These are phyloP conservation scores for Hymenoscyphus fructigenus DNA, from an alignment of 2,329 filamentous ascomycete species.

Conservation along the genomic window DNA sequence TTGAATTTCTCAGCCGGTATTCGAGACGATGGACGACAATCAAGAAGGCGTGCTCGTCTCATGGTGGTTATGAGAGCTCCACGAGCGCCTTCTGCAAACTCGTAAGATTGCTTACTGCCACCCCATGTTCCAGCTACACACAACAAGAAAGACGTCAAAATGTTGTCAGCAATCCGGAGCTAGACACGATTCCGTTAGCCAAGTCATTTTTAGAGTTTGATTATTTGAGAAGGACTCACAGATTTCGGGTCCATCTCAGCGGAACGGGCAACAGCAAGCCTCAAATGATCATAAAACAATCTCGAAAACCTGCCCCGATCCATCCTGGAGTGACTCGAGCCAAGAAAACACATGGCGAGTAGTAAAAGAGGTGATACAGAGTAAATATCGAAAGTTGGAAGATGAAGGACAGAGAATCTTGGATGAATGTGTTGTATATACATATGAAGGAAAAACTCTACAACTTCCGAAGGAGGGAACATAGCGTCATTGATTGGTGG, in stretches of 20 bases:
- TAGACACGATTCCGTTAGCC: conserved; percentile 17
- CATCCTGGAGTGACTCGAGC: conserved; percentile 30
- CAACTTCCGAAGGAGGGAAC: conserved; percentile 30
- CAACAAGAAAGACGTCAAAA: conserved; percentile 33
- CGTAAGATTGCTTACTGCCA: conserved; percentile 32
- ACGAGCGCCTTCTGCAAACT: conserved; percentile 33
- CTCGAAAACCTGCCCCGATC: conserved; percentile 32
- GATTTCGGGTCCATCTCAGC: conserved; percentile 30
- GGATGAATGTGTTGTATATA: conserved; percentile 33
- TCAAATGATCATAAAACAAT: conserved; percentile 31
- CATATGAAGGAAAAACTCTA: conserved; percentile 33
- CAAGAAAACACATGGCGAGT: conserved; percentile 34
- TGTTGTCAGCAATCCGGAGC: conserved; percentile 30
- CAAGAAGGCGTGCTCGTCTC: conserved; percentile 29
- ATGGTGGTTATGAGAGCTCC: conserved; percentile 31
- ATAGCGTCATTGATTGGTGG: conserved; percentile 28
- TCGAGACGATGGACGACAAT: conserved; percentile 28
- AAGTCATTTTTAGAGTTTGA: not conserved
- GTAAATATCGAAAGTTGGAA: conserved; percentile 34
- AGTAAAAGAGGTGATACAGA: conserved; percentile 28
- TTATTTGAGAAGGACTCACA: conserved; percentile 17
- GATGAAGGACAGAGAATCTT: conserved; percentile 30
- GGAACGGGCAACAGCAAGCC: conserved; percentile 24
- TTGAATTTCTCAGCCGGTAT: conserved; percentile 22
- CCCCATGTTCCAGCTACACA: conserved; percentile 33